Evolutionary conservation across 805 yeast genomes (phyloP).

Genomic region (Metschnikowia sp.): DNA sequence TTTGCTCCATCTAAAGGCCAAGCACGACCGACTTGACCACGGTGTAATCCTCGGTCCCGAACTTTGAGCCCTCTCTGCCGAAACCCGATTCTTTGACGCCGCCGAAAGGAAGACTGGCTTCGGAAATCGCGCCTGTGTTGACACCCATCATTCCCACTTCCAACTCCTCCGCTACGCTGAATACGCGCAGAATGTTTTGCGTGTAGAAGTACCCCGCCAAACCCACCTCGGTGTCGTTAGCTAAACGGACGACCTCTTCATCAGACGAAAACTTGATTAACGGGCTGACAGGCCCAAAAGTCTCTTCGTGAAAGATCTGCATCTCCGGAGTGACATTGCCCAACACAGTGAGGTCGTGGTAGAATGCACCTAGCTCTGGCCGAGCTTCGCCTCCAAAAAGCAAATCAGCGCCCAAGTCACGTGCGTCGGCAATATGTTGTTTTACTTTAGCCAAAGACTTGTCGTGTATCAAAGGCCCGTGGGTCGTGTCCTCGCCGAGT

Average conservation of each 20-base stretch:
- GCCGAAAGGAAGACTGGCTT: slow-evolving; percentile 68
- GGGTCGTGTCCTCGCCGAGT: slow-evolving; percentile 53
- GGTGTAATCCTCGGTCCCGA: slow-evolving; percentile 72
- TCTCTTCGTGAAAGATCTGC: slow-evolving; percentile 63
- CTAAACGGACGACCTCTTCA: slow-evolving; percentile 57
- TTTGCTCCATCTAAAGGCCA: not conserved
- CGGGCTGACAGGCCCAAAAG: slow-evolving; percentile 80
- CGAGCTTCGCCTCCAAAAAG: slow-evolving; percentile 58
- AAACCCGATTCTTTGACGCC: slow-evolving; percentile 78
- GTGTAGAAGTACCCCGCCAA: slow-evolving; percentile 76
- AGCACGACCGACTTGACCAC: slow-evolving; percentile 59
- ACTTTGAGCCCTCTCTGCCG: slow-evolving; percentile 77
- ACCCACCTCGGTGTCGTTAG: slow-evolving; percentile 70
- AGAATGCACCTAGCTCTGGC: slow-evolving; percentile 56
- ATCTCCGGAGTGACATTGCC: slow-evolving; percentile 57
- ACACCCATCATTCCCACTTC: slow-evolving; percentile 82
- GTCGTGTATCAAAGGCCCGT: slow-evolving; percentile 72
- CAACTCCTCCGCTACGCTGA: slow-evolving; percentile 62
- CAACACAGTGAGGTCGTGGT: slow-evolving; percentile 66
- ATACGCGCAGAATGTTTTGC: slow-evolving; percentile 48
- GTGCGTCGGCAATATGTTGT: slow-evolving; percentile 64
- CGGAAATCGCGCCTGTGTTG: slow-evolving; percentile 72
- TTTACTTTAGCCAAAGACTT: slow-evolving; percentile 60
- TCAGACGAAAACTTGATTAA: slow-evolving; percentile 61
- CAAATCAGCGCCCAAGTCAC: slow-evolving; percentile 59